Conservation (phyloP, 2,329 filamentous ascomycete genomes). For the Curvularia eragrostidis region DNA sequence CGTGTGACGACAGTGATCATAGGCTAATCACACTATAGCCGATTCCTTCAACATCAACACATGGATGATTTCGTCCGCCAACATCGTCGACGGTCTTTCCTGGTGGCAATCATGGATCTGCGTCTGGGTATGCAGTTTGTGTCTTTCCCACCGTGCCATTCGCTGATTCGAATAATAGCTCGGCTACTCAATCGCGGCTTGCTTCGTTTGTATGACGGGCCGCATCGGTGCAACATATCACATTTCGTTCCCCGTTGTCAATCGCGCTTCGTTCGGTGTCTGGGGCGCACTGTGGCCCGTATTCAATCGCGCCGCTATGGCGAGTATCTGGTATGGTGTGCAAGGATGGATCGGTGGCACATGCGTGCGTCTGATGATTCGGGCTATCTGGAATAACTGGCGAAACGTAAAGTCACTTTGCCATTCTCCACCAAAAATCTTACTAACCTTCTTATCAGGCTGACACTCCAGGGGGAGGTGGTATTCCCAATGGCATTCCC, state of each 20-base stretch:
- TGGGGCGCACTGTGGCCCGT: constrained; percentile 91
- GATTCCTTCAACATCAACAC: constrained; percentile 69
- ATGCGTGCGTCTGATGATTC: constrained; percentile 89
- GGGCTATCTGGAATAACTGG: constrained; percentile 78
- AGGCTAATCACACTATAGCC: constrained; percentile 30
- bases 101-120: constrained; percentile 87
- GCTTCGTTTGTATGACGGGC: constrained; percentile 74
- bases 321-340: constrained; percentile 87
- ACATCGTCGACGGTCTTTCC: constrained; percentile 77
- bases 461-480: constrained; percentile 32
- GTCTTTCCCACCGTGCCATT: neutral
- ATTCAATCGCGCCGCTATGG: constrained; percentile 86
- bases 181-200: constrained; percentile 78
- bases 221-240: constrained; percentile 88
- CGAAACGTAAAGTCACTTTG: constrained; percentile 47
- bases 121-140: constrained; percentile 65
- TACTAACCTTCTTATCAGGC: constrained; percentile 13
- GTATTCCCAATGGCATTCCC: constrained; percentile 72
- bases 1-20: neutral
- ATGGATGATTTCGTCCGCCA: constrained; percentile 90
- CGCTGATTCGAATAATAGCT: constrained; percentile 47
- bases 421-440: neutral
- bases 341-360: constrained; percentile 81
- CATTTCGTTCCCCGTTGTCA: constrained; percentile 84
- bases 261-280: constrained; percentile 80